A percentile compares a stretch with the other conserved stretches of the same genome.
Conservation (phyloP, 495 filamentous ascomycete genomes). For the Podospora anserina region DNA sequence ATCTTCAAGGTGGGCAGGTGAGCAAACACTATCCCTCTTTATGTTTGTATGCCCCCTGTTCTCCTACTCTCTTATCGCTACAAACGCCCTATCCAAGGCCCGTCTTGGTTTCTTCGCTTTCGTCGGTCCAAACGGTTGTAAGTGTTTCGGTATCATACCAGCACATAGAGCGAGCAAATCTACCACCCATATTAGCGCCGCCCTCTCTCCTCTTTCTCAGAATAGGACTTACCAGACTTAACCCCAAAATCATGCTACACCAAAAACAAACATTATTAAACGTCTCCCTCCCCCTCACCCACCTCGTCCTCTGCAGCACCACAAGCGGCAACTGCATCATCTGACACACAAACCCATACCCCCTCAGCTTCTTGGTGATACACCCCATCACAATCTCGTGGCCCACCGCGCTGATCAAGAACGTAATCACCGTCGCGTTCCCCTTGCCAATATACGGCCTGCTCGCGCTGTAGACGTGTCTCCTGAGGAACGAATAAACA, state of each 20-base stretch:
- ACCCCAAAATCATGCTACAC: slow-evolving; percentile 88
- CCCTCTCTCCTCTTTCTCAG: background rate
- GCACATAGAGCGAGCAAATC: slow-evolving; percentile 54
- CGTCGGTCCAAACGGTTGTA: too few species aligned
- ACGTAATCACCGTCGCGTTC: slow-evolving; percentile 85
- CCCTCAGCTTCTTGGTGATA: slow-evolving; percentile 93
- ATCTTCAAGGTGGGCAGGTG: background rate
- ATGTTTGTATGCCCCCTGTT: background rate
- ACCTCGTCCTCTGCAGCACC: slow-evolving; percentile 76
- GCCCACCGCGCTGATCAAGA: slow-evolving; percentile 80
- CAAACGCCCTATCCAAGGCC: background rate
- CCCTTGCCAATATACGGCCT: slow-evolving; percentile 69
- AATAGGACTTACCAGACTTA: slow-evolving; percentile 68
- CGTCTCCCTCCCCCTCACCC: slow-evolving; percentile 66
- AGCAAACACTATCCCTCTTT: background rate
- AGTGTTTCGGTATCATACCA: slow-evolving; percentile 33
- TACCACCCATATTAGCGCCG: slow-evolving; percentile 13
- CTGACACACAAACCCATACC: slow-evolving; percentile 90
- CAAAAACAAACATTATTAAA: slow-evolving; percentile 95
- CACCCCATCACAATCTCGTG: slow-evolving; percentile 98
- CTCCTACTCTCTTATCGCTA: background rate
- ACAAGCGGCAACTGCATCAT: slow-evolving; percentile 97
- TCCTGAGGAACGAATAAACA: slow-evolving; percentile 94
- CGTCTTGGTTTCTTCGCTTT: too few species aligned
- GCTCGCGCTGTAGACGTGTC: slow-evolving; percentile 87